Evolutionary conservation across 257 asterid genomes (phyloP), one percentile per base, ranked within the genome.

Genomic region (Coffea eugenioides): DNA sequence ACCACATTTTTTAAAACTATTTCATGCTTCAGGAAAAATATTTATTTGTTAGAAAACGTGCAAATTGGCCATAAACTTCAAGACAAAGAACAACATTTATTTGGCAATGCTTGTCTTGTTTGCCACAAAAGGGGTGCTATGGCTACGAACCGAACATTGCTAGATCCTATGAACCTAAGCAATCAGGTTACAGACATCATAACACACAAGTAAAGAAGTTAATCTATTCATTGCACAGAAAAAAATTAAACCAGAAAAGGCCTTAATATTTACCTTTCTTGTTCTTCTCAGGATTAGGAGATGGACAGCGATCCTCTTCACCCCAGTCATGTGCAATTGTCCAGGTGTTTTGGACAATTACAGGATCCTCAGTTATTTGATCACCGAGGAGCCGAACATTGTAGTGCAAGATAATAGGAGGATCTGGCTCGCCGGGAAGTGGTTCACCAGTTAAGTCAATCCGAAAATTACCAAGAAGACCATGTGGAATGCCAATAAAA

Each of bases 291-390:
- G 80, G 87, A 8, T 86, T 84, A 25, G 94, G 88, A 78, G 90
- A 81, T 8, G 99, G 98, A 80, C 99, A 96, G 2, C 98, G 97
- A 81, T 94, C 97, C 89, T 96, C 99, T 49, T 90, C 93, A 69
- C 97, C 99, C 99, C 99, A 96, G 85, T 92, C 98, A 85, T 84
- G 97, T 78, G 93, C 94, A 85, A 89, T 81, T n/a, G 97, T 91
- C 99, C 98, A 96, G 34, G 97, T 91, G 86, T 96, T 96, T 85
- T 96, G 99, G 74, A 94, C 98, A 73, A 96, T 94, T 69, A 96
- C 98, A 64, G 98, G 97, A 77, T 96, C 92, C 86, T 94, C 97
- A 27, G 97, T 92, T 88, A 92, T 67, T 85, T 92, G 90, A 89
- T 94, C 99, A 46, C 97, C 97, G 68, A 89, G 97, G 74, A 94